Evolutionary conservation across 257 asterid species (phyloP).

Genomic region (Solanum verrucosum): DNA sequence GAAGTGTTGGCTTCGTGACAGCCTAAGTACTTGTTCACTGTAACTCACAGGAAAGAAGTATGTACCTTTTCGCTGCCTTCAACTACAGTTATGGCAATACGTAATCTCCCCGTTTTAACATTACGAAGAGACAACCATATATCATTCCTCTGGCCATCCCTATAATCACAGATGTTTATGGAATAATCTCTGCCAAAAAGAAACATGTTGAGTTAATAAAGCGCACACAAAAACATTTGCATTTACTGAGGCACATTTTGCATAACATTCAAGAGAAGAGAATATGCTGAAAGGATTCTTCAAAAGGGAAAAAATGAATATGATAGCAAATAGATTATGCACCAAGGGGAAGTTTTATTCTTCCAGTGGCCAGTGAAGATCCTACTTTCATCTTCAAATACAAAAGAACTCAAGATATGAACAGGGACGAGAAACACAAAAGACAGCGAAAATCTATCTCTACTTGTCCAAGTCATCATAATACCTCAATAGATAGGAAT

Average conservation of each 20-base stretch:
- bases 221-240: not conserved
- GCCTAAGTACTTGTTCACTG: not conserved
- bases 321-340: not conserved
- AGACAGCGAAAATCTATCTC: not conserved
- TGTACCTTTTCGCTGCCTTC: conserved; percentile 58
- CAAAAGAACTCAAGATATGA: not conserved
- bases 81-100: conserved; percentile 68
- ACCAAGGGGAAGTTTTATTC: not conserved
- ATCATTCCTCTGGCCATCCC: conserved; percentile 81
- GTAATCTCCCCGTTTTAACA: conserved; percentile 75
- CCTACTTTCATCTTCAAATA: not conserved
- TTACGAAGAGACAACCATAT: conserved; percentile 85
- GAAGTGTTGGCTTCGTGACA: not conserved
- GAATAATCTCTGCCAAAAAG: conserved; percentile 47
- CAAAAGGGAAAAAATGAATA: not conserved
- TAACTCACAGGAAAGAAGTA: not conserved
- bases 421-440: not conserved
- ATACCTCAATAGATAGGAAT: not conserved
- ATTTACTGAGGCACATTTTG: not conserved
- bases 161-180: conserved; percentile 44
- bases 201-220: not conserved
- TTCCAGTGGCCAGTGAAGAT: not conserved
- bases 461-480: not conserved
- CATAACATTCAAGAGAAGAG: not conserved
- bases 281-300: not conserved